phyloP scores from a whole-genome alignment of 352 stramenopile genomes.

The Globisporangium polare region DNA sequence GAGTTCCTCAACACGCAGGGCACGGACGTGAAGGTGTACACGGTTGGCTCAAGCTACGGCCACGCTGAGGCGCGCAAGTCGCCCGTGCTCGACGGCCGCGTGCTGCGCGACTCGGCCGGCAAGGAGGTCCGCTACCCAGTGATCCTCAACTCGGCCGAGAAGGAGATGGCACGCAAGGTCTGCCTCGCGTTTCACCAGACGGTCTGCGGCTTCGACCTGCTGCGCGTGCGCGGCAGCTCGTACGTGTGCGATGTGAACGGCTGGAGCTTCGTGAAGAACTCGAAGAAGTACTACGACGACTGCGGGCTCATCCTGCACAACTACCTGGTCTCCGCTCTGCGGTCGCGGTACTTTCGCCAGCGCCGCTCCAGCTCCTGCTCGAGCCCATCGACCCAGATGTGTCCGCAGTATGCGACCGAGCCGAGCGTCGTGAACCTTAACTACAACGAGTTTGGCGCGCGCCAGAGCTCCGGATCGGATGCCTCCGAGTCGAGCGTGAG shows the following conservation, averaged over 20 bases:
- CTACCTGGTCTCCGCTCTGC: constrained; percentile 79
- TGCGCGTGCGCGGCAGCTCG: constrained; percentile 89
- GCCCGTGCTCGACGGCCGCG: constrained; percentile 95
- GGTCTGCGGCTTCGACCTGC: constrained; percentile 99
- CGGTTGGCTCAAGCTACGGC: constrained; percentile 97
- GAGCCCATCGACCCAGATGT: constrained; percentile 52
- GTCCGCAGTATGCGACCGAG: constrained; percentile 77
- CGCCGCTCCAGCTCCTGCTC: constrained; percentile 49
- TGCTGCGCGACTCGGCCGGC: constrained; percentile 92
- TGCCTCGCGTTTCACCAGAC: constrained; percentile 97
- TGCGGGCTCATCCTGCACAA: constrained; percentile 94
- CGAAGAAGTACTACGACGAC: constrained; percentile 99
- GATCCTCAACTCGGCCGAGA: constrained; percentile 97
- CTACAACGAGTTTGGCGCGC: constrained; percentile 28
- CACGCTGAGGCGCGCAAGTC: constrained; percentile 99
- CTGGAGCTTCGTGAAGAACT: constrained; percentile 99
- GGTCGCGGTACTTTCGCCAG: constrained; percentile 74
- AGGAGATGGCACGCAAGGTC: constrained; percentile 96
- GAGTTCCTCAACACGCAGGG: constrained; percentile 99
- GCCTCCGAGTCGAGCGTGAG: constrained; percentile 66
- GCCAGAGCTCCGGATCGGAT: constrained; percentile 61
- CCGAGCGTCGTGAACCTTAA: constrained; percentile 22
- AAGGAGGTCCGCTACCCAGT: constrained; percentile 99
- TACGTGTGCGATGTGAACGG: constrained; percentile 99
- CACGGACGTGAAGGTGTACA: constrained; percentile 99